Conservation (phyloP, 257 asterid species). For the Nyctanthes arbortristis region DNA sequence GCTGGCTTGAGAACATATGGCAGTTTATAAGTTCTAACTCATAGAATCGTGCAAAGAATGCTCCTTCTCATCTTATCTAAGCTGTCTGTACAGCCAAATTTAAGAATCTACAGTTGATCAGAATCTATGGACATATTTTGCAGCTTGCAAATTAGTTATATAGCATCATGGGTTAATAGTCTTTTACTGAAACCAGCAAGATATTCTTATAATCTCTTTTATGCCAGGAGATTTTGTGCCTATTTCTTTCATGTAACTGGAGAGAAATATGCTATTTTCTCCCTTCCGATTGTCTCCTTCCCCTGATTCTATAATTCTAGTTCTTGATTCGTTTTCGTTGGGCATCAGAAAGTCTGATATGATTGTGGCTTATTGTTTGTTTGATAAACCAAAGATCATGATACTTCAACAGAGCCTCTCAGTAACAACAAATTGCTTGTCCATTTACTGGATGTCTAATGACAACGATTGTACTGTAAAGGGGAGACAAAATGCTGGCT, state of each 20-base stretch:
- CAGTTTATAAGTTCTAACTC: background rate
- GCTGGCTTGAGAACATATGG: background rate
- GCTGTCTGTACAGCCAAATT: background rate
- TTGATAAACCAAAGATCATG: background rate
- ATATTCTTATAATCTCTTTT: background rate
- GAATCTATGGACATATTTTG: background rate
- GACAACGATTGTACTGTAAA: background rate
- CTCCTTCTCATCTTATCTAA: background rate
- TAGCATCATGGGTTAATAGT: background rate
- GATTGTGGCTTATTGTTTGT: background rate
- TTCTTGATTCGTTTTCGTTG: no score
- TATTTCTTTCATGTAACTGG: background rate
- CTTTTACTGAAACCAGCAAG: background rate
- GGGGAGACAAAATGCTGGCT: background rate
- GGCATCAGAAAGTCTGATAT: background rate
- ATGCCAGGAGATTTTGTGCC: background rate
- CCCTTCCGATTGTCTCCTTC: no score
- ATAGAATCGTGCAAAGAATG: no score
- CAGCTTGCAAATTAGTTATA: background rate
- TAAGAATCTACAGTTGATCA: background rate
- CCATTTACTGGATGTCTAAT: background rate
- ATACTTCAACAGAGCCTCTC: background rate
- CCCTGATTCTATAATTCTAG: no score
- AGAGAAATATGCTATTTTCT: no score
- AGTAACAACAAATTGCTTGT: background rate